phyloP scores from a whole-genome alignment of 1,284 basidiomycete genomes.

The Trichosporon sp. region DNA sequence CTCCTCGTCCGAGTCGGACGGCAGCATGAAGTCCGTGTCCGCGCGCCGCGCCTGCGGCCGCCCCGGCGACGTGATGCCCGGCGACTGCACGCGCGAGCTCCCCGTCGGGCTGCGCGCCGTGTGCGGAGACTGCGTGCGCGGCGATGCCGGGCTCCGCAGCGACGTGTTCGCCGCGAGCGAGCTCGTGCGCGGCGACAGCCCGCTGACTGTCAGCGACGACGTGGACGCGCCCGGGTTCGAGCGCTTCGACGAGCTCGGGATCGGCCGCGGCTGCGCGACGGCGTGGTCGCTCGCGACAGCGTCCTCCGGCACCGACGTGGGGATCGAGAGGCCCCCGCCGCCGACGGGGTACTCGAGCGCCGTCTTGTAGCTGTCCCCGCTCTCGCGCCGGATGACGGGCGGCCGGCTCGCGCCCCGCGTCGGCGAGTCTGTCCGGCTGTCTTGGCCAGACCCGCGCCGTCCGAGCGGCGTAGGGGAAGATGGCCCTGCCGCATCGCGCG shows the following conservation, averaged over 20 bases:
- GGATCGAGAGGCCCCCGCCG: background rate
- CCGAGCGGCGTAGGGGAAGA: background rate
- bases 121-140: background rate
- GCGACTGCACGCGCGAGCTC: background rate
- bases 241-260: background rate
- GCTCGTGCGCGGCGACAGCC: background rate
- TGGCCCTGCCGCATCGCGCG: too few species aligned
- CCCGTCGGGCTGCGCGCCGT: background rate
- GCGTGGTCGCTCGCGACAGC: background rate
- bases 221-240: background rate
- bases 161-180: background rate
- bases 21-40: slow-evolving; percentile 44
- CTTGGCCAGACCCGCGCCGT: background rate
- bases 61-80: background rate
- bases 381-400: background rate
- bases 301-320: background rate
- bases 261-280: background rate
- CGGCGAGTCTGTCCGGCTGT: background rate
- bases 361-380: background rate
- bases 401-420: background rate
- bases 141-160: background rate
- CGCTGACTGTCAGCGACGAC: background rate
- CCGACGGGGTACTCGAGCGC: background rate
- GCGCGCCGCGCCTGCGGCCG: slow-evolving; percentile 29
- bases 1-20: slow-evolving; percentile 50